Conservation (phyloP, 2,329 filamentous ascomycete genomes). For the Thielaviopsis populi region DNA sequence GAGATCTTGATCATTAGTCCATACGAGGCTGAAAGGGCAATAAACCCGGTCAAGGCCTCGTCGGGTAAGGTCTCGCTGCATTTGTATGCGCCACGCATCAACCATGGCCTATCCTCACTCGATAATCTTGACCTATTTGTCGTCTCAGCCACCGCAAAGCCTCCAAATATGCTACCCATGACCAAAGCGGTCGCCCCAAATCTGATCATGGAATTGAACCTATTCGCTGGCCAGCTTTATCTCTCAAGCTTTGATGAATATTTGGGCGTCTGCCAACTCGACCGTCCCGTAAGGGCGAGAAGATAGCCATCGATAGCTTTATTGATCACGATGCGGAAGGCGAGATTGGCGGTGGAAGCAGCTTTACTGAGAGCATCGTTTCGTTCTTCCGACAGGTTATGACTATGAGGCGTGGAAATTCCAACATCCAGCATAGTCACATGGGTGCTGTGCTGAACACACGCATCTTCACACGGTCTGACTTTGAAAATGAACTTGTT, state of each 20-base stretch:
- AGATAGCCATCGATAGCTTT: constrained; percentile 25
- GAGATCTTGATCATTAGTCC: constrained; percentile 43
- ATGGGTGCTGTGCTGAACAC: constrained; percentile 27
- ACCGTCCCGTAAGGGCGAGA: constrained; percentile 16
- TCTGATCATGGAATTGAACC: constrained; percentile 37
- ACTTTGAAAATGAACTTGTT: constrained; percentile 17
- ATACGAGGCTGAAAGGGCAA: constrained; percentile 41
- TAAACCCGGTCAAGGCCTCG: constrained; percentile 26
- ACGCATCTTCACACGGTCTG: constrained; percentile 18
- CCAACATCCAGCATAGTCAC: constrained; percentile 29
- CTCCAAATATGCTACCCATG: constrained; percentile 9
- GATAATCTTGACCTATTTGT: constrained; percentile 33
- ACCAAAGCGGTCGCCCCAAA: constrained; percentile 8
- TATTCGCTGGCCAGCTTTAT: constrained; percentile 57
- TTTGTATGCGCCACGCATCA: constrained; percentile 35
- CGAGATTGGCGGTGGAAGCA: constrained; percentile 13
- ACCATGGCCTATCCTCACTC: constrained; percentile 26
- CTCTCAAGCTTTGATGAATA: constrained; percentile 42
- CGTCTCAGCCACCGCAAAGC: constrained; percentile 21
- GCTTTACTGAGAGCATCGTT: constrained; percentile 25
- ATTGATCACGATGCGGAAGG: constrained; percentile 19
- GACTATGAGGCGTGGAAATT: constrained; percentile 26
- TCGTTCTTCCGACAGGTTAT: constrained; percentile 27
- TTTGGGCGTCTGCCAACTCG: constrained; percentile 29
- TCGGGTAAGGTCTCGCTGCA: constrained; percentile 29